Evolutionary conservation across 768 basidiomycete genomes (phyloP), one percentile per base, ranked within the genome.

Genomic region (Hemileccinum impolitum): DNA sequence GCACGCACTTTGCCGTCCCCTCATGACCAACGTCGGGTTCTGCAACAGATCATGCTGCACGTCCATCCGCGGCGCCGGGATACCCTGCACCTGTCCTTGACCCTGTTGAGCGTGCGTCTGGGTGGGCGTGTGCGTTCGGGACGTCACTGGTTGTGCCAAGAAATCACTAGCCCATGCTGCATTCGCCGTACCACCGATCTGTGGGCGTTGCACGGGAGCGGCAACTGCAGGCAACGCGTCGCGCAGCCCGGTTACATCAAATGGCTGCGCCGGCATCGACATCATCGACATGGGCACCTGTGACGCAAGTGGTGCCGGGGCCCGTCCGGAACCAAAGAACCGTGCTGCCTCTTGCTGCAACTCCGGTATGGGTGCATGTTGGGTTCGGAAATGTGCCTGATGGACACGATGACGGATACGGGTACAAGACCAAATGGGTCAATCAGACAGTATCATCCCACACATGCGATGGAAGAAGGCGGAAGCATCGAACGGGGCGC

Each of bases 81-180:
- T 17, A 8, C 9, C 39, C 13, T 57, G 56, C 15, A 36, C 41
- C 13, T 47, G 52, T 7, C 30, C 35, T n/a, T 48, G 48, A 19
- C 43, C 58, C 21, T 40, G 50, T n/a, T 48, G 48, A 19, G 40
- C 58, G 21, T 40, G 50, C 2, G 9, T 28, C 31, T 46, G 52
- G 9, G 21, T 30, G 1, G 45, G 43, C 11, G 25, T 21, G 6
- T 37, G 38, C 7, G 43, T 15, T 8, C 28, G 50, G 26, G 42
- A 12, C 32, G 30, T 45, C 31, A 23, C 34, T 3, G 72, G 74
- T 38, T 69, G 50, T n/a, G 37, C 42, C 50, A 80, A 42, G 52
- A 87, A 87, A 61, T 86, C 84, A 18, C 75, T 57, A 1, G 84
- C 81, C 85, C 86, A 88, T n/a, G 74, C 66, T 14, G 73, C 48